A percentile compares a stretch with the other conserved stretches of the same genome.
phyloP scores from a whole-genome alignment of 2,329 filamentous ascomycete species.

The Aspergillus fumigatiaffinis region DNA sequence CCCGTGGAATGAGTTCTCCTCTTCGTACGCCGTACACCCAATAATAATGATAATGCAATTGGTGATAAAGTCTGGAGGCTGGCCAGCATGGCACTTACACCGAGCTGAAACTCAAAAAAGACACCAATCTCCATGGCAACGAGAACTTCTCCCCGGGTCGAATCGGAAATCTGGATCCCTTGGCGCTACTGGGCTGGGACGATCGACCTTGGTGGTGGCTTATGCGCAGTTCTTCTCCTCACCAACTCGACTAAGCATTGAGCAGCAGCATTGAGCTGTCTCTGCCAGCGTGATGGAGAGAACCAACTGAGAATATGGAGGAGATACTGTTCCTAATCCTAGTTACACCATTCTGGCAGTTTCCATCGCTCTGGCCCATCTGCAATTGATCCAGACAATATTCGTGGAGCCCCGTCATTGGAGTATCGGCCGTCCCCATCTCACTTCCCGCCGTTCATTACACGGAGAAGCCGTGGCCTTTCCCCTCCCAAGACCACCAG shows the following conservation, averaged over 20 bases:
- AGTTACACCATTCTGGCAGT: background rate
- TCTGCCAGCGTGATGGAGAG: background rate
- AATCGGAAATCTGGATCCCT: slow-evolving; percentile 16
- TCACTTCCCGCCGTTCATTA: background rate
- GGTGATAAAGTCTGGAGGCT: slow-evolving; percentile 7
- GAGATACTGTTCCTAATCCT: background rate
- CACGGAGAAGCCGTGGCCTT: background rate
- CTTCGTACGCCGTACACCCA: background rate
- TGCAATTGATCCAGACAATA: background rate
- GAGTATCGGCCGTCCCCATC: slow-evolving; percentile 3
- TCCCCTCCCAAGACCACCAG: background rate
- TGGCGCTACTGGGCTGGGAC: slow-evolving; percentile 11
- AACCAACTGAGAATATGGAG: background rate
- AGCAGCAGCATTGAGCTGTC: no score
- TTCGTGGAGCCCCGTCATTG: slow-evolving; percentile 15
- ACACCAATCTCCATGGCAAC: slow-evolving; percentile 21
- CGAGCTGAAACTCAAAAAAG: background rate
- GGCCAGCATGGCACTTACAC: slow-evolving; percentile 5
- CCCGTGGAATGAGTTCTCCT: background rate
- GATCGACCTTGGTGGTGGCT: slow-evolving; percentile 11
- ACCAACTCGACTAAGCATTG: background rate
- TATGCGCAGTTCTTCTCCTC: slow-evolving; percentile 1
- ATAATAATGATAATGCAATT: slow-evolving; percentile 3
- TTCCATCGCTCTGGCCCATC: background rate
- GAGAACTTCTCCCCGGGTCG: slow-evolving; percentile 7